Conservation (phyloP, 345 rosid species). For the Dimocarpus longan region DNA sequence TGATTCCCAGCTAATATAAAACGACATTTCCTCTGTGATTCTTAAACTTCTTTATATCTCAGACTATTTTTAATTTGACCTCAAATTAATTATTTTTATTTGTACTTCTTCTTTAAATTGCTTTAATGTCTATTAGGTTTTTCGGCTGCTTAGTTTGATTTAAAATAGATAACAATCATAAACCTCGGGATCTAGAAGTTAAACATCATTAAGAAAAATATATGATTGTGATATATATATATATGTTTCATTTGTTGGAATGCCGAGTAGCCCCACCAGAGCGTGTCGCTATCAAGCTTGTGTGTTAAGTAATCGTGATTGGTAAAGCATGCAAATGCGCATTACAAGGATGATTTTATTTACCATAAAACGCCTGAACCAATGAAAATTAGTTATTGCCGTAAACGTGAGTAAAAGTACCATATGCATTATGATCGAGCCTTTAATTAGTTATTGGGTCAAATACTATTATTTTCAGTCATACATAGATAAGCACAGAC, state of each 20-base stretch:
- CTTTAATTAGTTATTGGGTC: neutral
- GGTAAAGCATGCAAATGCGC: slow-evolving; percentile 8
- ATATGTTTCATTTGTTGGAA: neutral
- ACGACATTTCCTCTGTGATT: neutral
- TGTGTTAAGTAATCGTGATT: neutral
- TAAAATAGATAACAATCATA: neutral
- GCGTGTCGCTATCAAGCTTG: neutral
- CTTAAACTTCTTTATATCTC: neutral
- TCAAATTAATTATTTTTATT: too few species aligned
- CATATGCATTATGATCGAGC: neutral
- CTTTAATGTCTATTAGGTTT: neutral
- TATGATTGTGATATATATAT: too few species aligned
- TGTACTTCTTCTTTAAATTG: too few species aligned
- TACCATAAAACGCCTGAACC: neutral
- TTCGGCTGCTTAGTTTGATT: neutral
- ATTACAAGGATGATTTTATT: neutral
- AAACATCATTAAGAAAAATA: too few species aligned
- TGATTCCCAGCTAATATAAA: neutral
- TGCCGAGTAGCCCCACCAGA: neutral
- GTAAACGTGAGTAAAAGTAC: neutral
- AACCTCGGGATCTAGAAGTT: neutral
- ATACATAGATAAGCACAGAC: neutral
- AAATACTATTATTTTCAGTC: neutral
- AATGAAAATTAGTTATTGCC: neutral
- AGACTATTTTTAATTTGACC: too few species aligned